Evolutionary conservation across 352 stramenopile species (phyloP), one percentile per base, ranked within the genome.

Genomic region (Globisporangium solare): DNA sequence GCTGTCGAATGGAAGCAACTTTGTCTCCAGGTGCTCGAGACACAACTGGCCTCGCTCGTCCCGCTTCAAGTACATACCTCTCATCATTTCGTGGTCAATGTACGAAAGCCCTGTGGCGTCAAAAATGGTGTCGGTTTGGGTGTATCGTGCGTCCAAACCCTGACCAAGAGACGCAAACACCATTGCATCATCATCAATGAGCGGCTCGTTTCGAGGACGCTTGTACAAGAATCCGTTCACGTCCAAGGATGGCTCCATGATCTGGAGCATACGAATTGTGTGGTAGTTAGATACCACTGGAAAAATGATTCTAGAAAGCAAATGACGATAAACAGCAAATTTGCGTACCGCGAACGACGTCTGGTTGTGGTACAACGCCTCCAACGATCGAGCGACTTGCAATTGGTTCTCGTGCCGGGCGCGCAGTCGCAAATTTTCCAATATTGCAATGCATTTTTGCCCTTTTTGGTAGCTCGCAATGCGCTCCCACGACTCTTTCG

Each of bases 41-140:
- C 47, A 56, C 4, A 56, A 56, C 13, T 10, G 31, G 13, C 35
- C 40, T 15, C 15, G 20, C 40, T 47, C 51, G 12, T 56, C 22
- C 2, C 40, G 5, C 4, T 47, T 56, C 1, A 47, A 11, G 1
- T 37, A 18, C 13, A 56, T 35, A 21, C n/a, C 14, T 45, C 40
- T 17, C 51, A 47, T 15, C 51, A 56, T 56, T 10, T 35, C 27
- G 27, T 35, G 5, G 27, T 73, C 61, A 24, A 76, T 68, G 21
- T 51, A 20, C 2, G 54, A 32, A 27, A 75, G 51, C n/a, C 68
- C 68, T 3, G 22, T 47, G 13, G 68, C 51, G 27, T 40, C 54
- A 24, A 71, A 66, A n/a, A 73, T 54, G 42, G 20, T 46, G 18
- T 73, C 46, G 2, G 56, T 66, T 21, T 73, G 54, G 35, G 49